Conservation (phyloP, 139 green algal genomes). For the Dunaliella sp. region DNA sequence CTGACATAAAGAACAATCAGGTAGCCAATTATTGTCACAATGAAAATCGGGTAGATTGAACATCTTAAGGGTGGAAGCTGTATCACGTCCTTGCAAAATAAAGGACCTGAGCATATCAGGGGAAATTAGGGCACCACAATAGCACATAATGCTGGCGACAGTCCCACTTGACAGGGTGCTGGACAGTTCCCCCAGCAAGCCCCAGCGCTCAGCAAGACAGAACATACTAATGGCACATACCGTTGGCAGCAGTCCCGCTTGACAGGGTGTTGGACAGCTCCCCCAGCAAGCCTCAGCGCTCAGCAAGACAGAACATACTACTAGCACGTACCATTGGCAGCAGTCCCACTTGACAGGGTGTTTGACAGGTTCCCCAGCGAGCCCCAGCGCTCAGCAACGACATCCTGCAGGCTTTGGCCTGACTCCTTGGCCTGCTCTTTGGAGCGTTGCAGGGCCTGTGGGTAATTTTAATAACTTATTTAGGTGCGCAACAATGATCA, state of each 20-base stretch:
- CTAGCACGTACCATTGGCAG: constrained; percentile 61
- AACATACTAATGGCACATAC: too few relatives aligned
- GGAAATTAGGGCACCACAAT: too few relatives aligned
- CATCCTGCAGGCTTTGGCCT: constrained; percentile 44
- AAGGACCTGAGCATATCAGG: too few relatives aligned
- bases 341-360: constrained; percentile 35
- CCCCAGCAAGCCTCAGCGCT: constrained; percentile 79
- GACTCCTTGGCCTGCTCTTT: constrained; percentile 70
- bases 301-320: too few relatives aligned
- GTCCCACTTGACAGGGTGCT: constrained; percentile 32
- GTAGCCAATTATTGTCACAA: too few relatives aligned
- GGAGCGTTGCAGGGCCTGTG: constrained; percentile 76
- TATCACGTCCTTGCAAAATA: too few relatives aligned
- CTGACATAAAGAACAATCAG: too few relatives aligned
- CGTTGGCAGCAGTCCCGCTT: constrained; percentile 44
- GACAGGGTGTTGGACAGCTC: constrained; percentile 54
- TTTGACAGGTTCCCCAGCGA: constrained; percentile 64
- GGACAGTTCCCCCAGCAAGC: constrained; percentile 66
- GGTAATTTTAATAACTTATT: too few relatives aligned
- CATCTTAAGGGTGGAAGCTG: too few relatives aligned
- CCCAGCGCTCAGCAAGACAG: constrained; percentile 82
- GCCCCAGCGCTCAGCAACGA: constrained; percentile 80
- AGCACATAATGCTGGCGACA: too few relatives aligned
- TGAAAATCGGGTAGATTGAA: too few relatives aligned
- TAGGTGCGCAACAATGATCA: too few relatives aligned